Conservation (phyloP, 106 monocot species). For the Acorus gramineus region DNA sequence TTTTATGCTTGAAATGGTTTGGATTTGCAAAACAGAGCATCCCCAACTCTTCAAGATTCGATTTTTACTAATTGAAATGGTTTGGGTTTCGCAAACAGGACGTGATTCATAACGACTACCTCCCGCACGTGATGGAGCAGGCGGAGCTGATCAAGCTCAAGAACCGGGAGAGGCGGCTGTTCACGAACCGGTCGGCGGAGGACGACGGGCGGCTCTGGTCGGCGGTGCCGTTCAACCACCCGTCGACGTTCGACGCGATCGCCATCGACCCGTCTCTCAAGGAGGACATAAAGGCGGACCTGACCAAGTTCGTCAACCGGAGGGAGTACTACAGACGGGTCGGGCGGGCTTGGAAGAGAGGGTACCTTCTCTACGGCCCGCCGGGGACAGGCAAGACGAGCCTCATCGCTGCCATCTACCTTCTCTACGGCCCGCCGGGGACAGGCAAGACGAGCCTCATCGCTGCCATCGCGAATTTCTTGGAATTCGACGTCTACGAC, state of each 20-base stretch:
- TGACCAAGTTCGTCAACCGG: conserved; percentile 14
- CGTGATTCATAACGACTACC: conserved; percentile 17
- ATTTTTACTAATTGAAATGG: too few species aligned
- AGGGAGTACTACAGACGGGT: conserved; percentile 32
- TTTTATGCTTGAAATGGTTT: too few species aligned
- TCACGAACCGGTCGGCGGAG: conserved; percentile 29
- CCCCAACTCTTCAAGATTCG: too few species aligned
- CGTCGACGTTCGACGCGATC: conserved; percentile 46
- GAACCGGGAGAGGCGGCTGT: conserved; percentile 32
- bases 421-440: conserved; percentile 53
- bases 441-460: conserved; percentile 55
- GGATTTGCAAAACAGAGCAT: too few species aligned
- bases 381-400: conserved; percentile 62
- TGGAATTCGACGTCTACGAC: conserved; percentile 55
- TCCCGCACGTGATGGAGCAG: conserved; percentile 29
- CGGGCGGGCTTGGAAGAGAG: conserved; percentile 29
- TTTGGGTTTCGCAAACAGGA: not conserved
- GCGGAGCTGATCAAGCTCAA: conserved; percentile 13
- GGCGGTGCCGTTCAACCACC: conserved; percentile 36
- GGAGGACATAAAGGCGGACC: conserved; percentile 33
- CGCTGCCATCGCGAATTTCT: conserved; percentile 59
- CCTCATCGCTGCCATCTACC: conserved; percentile 55
- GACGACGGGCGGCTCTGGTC: conserved; percentile 26
- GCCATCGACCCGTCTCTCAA: conserved; percentile 35
- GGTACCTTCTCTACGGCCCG: conserved; percentile 51